phyloP scores from a whole-genome alignment of 1,139 yeast genomes.

The Geotrichum macrosporum region DNA sequence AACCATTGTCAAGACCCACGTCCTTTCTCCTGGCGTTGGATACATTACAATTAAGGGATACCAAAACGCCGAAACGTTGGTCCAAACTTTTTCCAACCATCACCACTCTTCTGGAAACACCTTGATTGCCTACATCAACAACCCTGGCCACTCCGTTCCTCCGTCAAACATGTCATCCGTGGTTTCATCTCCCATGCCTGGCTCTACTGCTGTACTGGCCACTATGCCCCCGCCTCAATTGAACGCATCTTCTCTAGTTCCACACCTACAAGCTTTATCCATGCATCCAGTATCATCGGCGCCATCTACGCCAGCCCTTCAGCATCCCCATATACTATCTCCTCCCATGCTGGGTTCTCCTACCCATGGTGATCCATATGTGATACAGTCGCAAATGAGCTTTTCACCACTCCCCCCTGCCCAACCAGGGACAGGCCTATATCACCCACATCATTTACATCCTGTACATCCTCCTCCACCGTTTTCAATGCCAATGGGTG shows the following conservation, averaged over 20 bases:
- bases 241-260: neutral
- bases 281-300: constrained; percentile 9
- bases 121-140: constrained; percentile 22
- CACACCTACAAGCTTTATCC: constrained; percentile 5
- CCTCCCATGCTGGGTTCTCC: neutral
- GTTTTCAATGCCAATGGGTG: neutral
- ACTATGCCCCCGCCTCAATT: constrained; percentile 2
- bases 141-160: constrained; percentile 13
- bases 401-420: neutral
- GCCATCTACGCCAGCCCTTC: constrained; percentile 7
- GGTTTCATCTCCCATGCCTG: constrained; percentile 12
- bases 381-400: neutral
- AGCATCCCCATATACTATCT: constrained; percentile 3
- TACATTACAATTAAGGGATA: constrained; percentile 24
- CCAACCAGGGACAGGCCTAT: neutral
- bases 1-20: constrained; percentile 24
- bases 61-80: constrained; percentile 23
- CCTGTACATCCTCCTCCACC: constrained; percentile 1
- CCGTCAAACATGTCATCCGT: constrained; percentile 14
- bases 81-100: constrained; percentile 24
- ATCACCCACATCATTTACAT: too few species aligned
- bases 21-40: constrained; percentile 25
- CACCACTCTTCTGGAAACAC: constrained; percentile 23
- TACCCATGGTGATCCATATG: neutral
- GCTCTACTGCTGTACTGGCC: neutral